Percentiles rank a stretch among this genome's conserved stretches.
These are phyloP conservation scores for Marchantia polymorpha DNA, from an alignment of 225 moss, liverwort and hornwort genomes.

Conservation along the genomic window DNA sequence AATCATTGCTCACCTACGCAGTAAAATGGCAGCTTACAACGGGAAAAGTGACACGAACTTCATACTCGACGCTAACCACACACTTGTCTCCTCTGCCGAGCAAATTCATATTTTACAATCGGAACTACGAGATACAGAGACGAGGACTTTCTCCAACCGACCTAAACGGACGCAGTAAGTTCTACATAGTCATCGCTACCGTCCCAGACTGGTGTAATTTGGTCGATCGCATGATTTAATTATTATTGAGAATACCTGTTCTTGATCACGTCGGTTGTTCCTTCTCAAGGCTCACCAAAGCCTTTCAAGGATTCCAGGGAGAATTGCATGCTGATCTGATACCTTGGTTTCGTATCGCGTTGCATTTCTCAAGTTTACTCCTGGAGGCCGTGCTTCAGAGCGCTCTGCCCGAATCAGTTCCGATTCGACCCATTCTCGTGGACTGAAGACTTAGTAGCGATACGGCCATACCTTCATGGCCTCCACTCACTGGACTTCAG, in stretches of 20 bases:
- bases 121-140: no score
- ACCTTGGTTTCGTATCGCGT: neutral
- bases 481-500: slow-evolving; percentile 1
- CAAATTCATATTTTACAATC: no score
- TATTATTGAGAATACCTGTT: neutral
- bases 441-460: slow-evolving; percentile 10
- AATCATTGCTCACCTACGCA: no score
- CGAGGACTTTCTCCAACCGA: no score
- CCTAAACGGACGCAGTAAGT: no score
- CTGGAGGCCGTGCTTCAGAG: slow-evolving; percentile 9
- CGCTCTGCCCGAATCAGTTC: neutral
- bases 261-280: slow-evolving; percentile 7
- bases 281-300: slow-evolving; percentile 2
- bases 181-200: no score
- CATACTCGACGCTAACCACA: no score
- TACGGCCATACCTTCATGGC: neutral
- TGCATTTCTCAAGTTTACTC: neutral
- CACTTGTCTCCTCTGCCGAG: no score
- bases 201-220: no score
- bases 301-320: neutral
- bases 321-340: neutral
- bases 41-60: no score
- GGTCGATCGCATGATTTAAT: no score
- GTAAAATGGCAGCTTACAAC: no score
- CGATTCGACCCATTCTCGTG: slow-evolving; percentile 29